Base-by-base conservation (phyloP, 176 grass and related monocot genomes). In the Aegilops speltoides region DNA sequence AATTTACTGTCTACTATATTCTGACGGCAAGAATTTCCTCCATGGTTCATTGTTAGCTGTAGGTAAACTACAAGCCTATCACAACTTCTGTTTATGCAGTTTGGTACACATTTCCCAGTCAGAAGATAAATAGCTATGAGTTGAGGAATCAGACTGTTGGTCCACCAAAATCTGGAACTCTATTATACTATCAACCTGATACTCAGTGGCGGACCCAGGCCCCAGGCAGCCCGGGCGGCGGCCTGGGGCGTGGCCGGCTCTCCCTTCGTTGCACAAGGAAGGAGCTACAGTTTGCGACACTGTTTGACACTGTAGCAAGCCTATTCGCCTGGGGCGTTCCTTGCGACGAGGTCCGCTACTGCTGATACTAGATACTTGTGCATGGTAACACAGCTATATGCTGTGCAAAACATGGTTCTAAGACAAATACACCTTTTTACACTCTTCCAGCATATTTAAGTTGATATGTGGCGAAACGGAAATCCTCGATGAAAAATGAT, bases 51-150 rank as follows among this genome's bases (percentile, higher is more conserved):
- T 66, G 6, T 78, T 62, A 67, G 7, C 8, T 66, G 10, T 70
- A n/a, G 24, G 65, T 23, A 64, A 64, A 80, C 57, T 64, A 24
- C 23, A 17, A 33, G 32, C 2, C 8, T 46, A 50, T 37, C 69
- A 81, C 52, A 84, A 33, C 10, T 32, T 83, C 17, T 29, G 37
- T 71, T 83, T 79, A 38, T 81, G 38, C 3, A 71, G 43, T 71
- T 63, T 63, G 29, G 33, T 80, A 45, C 33, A 84, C 12, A 87
- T 31, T 78, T 66, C 60, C 31, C 6, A 33, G 64, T 37, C 28
- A 52, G 12, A 71, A 7, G 37, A 63, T 36, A 11, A 52, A 72
- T 76, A 54, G 46, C 7, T 71, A 83, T 71, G 68, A 28, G 65
- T 23, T 8, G 10, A 83, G 31, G 36, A 85, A 70, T 64, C 20